These are phyloP conservation scores for Inonotus obliquus DNA, from an alignment of 1,284 basidiomycete species.

Conservation along the genomic window DNA sequence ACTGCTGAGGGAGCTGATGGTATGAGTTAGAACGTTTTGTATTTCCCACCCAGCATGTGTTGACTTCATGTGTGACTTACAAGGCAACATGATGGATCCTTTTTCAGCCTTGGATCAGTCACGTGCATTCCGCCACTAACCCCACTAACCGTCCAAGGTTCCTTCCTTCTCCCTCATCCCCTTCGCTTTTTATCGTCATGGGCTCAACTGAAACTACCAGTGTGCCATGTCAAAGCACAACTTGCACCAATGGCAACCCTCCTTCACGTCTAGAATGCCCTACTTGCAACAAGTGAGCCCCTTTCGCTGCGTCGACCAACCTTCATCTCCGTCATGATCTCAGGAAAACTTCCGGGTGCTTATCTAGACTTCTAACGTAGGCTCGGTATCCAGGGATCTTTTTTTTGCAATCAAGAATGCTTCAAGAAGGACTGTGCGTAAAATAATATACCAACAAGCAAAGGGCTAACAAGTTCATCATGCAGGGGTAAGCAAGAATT, in stretches of 20 bases:
- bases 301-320: slow-evolving; percentile 1
- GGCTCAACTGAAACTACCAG: slow-evolving; percentile 29
- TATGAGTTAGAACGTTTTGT: too few relatives aligned
- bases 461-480: neutral
- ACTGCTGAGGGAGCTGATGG: too few relatives aligned
- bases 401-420: slow-evolving; percentile 82
- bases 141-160: neutral
- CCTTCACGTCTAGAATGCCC: slow-evolving; percentile 76
- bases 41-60: too few relatives aligned
- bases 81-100: too few relatives aligned
- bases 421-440: slow-evolving; percentile 79
- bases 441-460: neutral
- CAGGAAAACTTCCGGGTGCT: slow-evolving; percentile 17
- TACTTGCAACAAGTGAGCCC: slow-evolving; percentile 73
- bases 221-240: slow-evolving; percentile 61
- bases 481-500: slow-evolving; percentile 41
- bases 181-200: slow-evolving; percentile 29
- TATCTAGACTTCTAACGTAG: slow-evolving; percentile 33
- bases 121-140: neutral
- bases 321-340: slow-evolving; percentile 4
- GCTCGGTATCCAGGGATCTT: slow-evolving; percentile 75
- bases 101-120: neutral
- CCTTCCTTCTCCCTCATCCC: too few relatives aligned
- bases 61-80: too few relatives aligned
- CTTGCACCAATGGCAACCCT: slow-evolving; percentile 71